A percentile compares a stretch with the other conserved stretches of the same genome.
Conservation (phyloP, 2,329 filamentous ascomycete genomes). For the Xylariaceae sp. region DNA sequence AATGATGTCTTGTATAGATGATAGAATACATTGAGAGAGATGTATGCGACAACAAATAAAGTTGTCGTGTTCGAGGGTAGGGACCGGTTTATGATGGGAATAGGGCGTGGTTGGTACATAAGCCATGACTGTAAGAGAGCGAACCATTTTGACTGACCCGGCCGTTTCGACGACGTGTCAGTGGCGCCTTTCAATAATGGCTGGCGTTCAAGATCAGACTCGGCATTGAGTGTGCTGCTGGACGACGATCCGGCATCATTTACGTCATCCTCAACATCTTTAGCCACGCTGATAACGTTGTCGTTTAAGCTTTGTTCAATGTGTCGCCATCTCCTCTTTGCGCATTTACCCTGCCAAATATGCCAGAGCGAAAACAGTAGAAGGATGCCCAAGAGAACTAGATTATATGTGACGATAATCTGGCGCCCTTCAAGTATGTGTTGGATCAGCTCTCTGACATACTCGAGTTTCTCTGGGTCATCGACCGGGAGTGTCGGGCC, state of each 20-base stretch:
- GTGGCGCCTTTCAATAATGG: constrained; percentile 28
- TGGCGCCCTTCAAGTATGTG: constrained; percentile 32
- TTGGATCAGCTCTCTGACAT: constrained; percentile 30
- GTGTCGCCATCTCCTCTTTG: constrained; percentile 22
- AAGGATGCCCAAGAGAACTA: constrained; percentile 30
- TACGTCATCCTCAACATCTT: constrained; percentile 7
- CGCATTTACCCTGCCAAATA: constrained; percentile 16
- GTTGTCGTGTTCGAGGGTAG: constrained; percentile 56
- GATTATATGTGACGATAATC: constrained; percentile 34
- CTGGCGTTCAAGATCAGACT: constrained; percentile 33
- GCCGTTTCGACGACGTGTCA: background rate
- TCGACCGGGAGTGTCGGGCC: constrained; percentile 17
- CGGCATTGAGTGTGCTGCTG: constrained; percentile 31
- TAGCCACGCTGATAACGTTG: constrained; percentile 2
- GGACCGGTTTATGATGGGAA: constrained; percentile 54
- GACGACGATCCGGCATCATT: constrained; percentile 30
- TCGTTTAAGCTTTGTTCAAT: constrained; percentile 16
- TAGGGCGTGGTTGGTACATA: constrained; percentile 53
- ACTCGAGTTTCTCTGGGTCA: constrained; percentile 35
- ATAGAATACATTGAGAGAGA: constrained; percentile 55
- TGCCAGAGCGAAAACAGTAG: constrained; percentile 28
- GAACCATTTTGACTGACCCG: constrained; percentile 4
- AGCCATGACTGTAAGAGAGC: constrained; percentile 30
- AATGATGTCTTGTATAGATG: constrained; percentile 50
- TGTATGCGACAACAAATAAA: constrained; percentile 46